Conservation (phyloP, 805 yeast genomes). For the Saturnispora halmiae region DNA sequence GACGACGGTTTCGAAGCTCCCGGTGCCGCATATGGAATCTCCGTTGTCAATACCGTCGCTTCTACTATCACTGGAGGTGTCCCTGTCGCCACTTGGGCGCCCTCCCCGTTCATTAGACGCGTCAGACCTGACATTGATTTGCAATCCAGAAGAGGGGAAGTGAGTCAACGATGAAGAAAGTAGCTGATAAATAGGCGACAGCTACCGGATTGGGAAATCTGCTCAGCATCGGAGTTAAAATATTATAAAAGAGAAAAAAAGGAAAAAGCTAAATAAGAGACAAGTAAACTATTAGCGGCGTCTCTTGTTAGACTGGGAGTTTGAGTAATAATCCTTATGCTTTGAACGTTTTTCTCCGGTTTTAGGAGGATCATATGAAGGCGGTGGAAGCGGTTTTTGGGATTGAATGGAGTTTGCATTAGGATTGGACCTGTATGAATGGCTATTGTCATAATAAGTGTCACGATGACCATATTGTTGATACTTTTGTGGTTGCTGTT, state of each 20-base stretch:
- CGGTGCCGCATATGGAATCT: constrained; percentile 63
- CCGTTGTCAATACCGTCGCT: neutral
- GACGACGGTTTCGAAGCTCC: constrained; percentile 38
- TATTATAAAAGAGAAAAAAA: neutral
- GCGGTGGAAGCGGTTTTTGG: constrained; percentile 3
- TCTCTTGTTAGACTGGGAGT: neutral
- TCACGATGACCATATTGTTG: too few relatives aligned
- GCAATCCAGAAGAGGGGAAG: too few relatives aligned
- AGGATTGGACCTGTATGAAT: too few relatives aligned
- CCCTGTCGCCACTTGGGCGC: constrained; percentile 13
- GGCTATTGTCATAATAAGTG: too few relatives aligned
- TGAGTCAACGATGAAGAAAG: neutral
- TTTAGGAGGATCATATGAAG: neutral
- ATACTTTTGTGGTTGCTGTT: neutral
- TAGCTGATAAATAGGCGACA: neutral
- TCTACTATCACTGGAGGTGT: constrained; percentile 15
- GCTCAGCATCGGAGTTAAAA: neutral
- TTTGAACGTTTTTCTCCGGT: constrained; percentile 6
- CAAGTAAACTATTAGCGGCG: neutral
- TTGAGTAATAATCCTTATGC: neutral
- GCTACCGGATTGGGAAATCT: neutral
- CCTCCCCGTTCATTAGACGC: constrained; percentile 25
- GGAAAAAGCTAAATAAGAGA: neutral
- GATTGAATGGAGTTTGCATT: too few relatives aligned
- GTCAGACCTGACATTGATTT: constrained; percentile 28